Evolutionary conservation across 768 basidiomycete genomes (phyloP).

Genomic region (Chlorophyllum brunneum): DNA sequence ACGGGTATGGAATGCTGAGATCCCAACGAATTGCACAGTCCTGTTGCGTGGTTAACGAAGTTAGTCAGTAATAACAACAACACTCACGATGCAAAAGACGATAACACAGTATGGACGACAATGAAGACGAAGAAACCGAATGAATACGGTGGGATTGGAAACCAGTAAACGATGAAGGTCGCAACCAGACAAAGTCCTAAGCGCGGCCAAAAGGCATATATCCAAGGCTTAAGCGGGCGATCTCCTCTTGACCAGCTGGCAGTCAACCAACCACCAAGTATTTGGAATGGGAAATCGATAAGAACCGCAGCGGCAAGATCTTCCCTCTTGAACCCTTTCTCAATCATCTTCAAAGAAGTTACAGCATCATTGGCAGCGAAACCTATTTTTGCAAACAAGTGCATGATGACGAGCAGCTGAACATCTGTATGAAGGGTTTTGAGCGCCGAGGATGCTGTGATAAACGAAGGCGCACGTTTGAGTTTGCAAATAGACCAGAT

Average conservation of each 20-base stretch:
- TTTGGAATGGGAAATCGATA: conserved; percentile 97
- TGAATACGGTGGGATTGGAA: conserved; percentile 75
- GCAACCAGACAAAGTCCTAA: conserved; percentile 68
- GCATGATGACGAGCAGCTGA: conserved; percentile 80
- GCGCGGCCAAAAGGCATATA: conserved; percentile 88
- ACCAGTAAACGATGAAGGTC: conserved; percentile 76
- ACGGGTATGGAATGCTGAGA: conserved; percentile 97
- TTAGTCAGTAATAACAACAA: conserved; percentile 1
- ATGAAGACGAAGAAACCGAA: conserved; percentile 77
- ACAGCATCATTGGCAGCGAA: conserved; percentile 93
- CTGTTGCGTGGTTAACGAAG: conserved; percentile 34
- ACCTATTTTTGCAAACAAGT: conserved; percentile 90
- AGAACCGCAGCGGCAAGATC: conserved; percentile 94
- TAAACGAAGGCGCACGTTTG: conserved; percentile 56
- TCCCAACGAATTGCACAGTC: conserved; percentile 98
- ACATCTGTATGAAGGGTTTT: conserved; percentile 60
- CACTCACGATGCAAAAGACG: conserved; percentile 80
- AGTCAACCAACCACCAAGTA: conserved; percentile 90
- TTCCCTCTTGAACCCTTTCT: conserved; percentile 94
- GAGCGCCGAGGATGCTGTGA: neutral
- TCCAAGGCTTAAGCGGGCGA: conserved; percentile 80
- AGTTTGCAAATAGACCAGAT: conserved; percentile 94
- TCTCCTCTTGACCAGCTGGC: conserved; percentile 88
- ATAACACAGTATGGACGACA: conserved; percentile 75
- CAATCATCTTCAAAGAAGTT: conserved; percentile 89